phyloP scores from a whole-genome alignment of 257 asterid species.

The Ocimum tenuiflorum region DNA sequence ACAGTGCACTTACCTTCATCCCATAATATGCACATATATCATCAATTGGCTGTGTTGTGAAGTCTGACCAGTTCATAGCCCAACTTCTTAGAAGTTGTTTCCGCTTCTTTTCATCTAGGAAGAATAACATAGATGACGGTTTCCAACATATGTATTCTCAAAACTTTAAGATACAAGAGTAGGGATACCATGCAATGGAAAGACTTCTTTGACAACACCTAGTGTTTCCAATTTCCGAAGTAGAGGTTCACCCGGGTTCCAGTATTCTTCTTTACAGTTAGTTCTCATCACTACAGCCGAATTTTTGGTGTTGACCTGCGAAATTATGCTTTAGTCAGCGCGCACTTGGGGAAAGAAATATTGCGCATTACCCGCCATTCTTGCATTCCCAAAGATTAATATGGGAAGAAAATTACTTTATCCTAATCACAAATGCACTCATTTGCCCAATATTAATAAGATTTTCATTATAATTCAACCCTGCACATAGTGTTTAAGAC shows the following conservation, averaged over 20 bases:
- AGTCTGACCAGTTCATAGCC: constrained; percentile 91
- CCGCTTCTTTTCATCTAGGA: constrained; percentile 64
- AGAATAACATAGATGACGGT: constrained; percentile 7
- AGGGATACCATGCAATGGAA: constrained; percentile 72
- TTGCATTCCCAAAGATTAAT: background rate
- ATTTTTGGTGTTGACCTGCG: constrained; percentile 56
- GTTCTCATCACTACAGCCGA: constrained; percentile 31
- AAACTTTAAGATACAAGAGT: constrained; percentile 11
- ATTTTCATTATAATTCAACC: background rate
- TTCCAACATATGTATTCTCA: background rate
- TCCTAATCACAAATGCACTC: too few species aligned
- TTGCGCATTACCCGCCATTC: background rate
- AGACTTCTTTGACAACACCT: constrained; percentile 69
- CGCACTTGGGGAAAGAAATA: background rate
- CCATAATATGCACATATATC: constrained; percentile 88
- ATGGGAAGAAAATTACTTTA: background rate
- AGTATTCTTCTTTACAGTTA: constrained; percentile 38
- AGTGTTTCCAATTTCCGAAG: constrained; percentile 46
- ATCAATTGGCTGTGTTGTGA: constrained; percentile 83
- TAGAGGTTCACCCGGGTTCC: constrained; percentile 71
- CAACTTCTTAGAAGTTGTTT: constrained; percentile 81
- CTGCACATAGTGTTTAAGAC: background rate
- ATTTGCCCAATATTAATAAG: background rate
- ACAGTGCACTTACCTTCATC: constrained; percentile 50
- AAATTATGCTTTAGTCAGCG: constrained; percentile 15